Percentiles rank a stretch among this genome's conserved stretches.
Evolutionary conservation across 805 yeast genomes (phyloP).

Genomic region (Blastobotrys robertii): DNA sequence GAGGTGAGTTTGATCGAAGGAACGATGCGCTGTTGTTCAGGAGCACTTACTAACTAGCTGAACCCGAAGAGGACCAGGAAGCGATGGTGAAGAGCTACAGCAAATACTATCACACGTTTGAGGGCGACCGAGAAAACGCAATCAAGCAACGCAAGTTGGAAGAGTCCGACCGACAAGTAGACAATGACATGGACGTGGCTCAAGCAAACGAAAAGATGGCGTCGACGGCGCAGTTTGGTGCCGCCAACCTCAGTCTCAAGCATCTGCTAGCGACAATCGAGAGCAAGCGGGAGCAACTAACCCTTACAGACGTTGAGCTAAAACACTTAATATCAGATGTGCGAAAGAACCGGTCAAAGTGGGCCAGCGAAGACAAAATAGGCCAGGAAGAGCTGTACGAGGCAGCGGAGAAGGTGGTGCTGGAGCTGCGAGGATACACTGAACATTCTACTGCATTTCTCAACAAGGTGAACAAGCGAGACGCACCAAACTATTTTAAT

Average conservation of each 20-base stretch:
- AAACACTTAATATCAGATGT: conserved; percentile 84
- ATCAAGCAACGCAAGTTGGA: conserved; percentile 68
- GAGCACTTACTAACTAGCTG: not conserved
- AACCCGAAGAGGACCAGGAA: not conserved
- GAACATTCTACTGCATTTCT: conserved; percentile 95
- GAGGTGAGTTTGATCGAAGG: conserved; percentile 1
- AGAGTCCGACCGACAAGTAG: conserved; percentile 64
- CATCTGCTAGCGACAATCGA: conserved; percentile 75
- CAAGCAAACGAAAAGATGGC: conserved; percentile 1
- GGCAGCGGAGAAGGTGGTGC: conserved; percentile 91
- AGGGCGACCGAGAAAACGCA: conserved; percentile 60
- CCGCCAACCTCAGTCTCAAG: conserved; percentile 68
- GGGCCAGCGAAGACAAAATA: conserved; percentile 92
- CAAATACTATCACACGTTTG: conserved; percentile 57
- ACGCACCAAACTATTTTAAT: conserved; percentile 92
- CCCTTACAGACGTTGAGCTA: conserved; percentile 70
- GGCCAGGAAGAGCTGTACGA: conserved; percentile 98
- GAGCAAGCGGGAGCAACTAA: conserved; percentile 61
- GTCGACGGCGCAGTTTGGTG: conserved; percentile 45
- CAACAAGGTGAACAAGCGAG: conserved; percentile 93
- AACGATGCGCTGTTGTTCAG: too few species aligned
- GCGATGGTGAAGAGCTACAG: conserved; percentile 25
- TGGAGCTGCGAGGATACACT: conserved; percentile 82
- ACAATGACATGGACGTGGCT: conserved; percentile 7
- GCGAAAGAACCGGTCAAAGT: conserved; percentile 87